Evolutionary conservation across 192 early-diverging fungal genomes (phyloP), one percentile per base, ranked within the genome.

Genomic region (Ambispora gerdemannii): DNA sequence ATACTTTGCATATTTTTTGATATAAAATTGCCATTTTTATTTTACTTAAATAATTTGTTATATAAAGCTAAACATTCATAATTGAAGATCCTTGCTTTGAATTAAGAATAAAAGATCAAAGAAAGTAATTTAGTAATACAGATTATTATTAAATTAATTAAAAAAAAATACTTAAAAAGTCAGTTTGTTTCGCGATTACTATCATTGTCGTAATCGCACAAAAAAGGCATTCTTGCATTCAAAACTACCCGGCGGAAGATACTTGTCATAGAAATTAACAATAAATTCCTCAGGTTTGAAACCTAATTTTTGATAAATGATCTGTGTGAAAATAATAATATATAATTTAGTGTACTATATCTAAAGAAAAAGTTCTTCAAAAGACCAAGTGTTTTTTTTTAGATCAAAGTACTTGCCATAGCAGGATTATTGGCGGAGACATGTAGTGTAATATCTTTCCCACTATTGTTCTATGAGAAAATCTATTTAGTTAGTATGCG

Each of bases 231-330:
- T 94, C 51, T 90, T 89, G 70, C 90, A 92, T 49, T 83, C 85
- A 7, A 74, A 63, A 74, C 90, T 92, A 20, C 88, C 79, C 13
- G 81, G 72, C 0, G 94, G 90, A 19, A 95, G 71, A 74, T 95
- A 95, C 74, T 93, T 87, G 75, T 92, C 89, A 77, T 97, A 95
- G 76, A 97, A 97, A 56, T 89, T 86, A 15, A 94, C 87, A 55
- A 92, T 82, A 75, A 93, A 97, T 69, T 92, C 87, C 64, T 97
- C 95, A 1, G 95, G 90, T 77, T 97, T 97, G 76, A 95, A 97
- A 13, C 95, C 94, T 75, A 94, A 86, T 72, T 86, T 89, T 77
- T 96, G 94, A 75, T 96, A 96, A 62, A 95, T 81, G 35, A 95
- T 84, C 88, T 88, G 58, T 10, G 33, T n/a, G n/a, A 22, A 17